These are phyloP conservation scores for Cutaneotrichosporon sp. DNA, from an alignment of 1,284 basidiomycete genomes.

Conservation along the genomic window DNA sequence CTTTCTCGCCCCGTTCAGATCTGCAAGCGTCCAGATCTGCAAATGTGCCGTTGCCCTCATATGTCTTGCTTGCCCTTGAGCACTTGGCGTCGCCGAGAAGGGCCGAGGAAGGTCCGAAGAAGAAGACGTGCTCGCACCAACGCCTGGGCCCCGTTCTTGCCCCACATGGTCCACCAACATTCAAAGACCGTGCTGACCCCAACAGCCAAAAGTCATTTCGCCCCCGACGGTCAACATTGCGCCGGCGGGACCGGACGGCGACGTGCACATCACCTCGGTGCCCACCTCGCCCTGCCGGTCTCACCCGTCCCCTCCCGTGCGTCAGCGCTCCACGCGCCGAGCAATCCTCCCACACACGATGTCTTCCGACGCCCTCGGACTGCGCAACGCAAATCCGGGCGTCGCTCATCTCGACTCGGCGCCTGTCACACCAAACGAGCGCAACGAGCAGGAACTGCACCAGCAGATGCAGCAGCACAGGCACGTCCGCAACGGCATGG, in stretches of 20 bases:
- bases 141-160: too few relatives aligned
- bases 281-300: background rate
- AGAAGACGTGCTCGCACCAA: too few relatives aligned
- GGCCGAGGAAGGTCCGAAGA: too few relatives aligned
- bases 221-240: background rate
- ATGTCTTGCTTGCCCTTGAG: too few relatives aligned
- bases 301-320: background rate
- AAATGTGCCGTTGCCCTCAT: too few relatives aligned
- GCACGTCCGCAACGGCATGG: too few relatives aligned
- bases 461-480: background rate
- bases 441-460: background rate
- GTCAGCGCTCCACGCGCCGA: background rate
- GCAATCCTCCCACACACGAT: background rate
- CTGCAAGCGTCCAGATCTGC: too few relatives aligned
- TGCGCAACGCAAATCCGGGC: background rate
- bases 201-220: background rate
- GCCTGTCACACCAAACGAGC: slow-evolving; percentile 3
- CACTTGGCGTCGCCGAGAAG: too few relatives aligned
- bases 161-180: too few relatives aligned
- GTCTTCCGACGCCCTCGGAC: background rate
- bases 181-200: background rate
- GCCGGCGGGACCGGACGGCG: background rate
- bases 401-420: background rate
- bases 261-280: background rate
- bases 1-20: too few relatives aligned